Evolutionary conservation across 148 eudicot species (phyloP).

Genomic region (Arctostaphylos glauca): DNA sequence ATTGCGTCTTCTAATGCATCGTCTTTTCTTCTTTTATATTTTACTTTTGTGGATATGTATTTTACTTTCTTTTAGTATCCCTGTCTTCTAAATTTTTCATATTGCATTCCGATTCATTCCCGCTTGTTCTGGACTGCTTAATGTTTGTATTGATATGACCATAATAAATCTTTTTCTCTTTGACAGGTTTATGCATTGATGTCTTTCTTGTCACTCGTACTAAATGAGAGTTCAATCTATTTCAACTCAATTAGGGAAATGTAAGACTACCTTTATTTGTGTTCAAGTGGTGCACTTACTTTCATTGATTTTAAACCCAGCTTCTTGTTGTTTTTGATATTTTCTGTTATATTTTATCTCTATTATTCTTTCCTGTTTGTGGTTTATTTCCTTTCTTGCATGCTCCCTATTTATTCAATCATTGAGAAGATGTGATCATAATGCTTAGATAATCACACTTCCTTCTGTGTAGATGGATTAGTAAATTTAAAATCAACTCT

Average conservation of each 20-base stretch:
- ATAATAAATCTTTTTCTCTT: not conserved
- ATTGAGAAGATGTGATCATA: not conserved
- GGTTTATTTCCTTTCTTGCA: not conserved
- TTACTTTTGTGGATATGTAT: not conserved
- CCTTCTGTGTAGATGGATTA: not conserved
- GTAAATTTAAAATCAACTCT: no score
- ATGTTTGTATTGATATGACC: not conserved
- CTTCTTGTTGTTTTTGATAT: not conserved
- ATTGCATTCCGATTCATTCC: not conserved
- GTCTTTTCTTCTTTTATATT: not conserved
- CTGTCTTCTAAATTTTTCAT: not conserved
- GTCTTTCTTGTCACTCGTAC: constrained; percentile 78
- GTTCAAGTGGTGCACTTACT: not conserved
- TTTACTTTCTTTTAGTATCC: not conserved
- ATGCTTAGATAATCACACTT: not conserved
- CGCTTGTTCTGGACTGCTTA: not conserved
- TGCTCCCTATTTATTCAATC: not conserved
- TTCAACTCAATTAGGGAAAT: constrained; percentile 90
- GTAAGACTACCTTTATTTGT: constrained; percentile 45
- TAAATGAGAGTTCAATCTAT: constrained; percentile 70
- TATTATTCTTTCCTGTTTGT: not conserved
- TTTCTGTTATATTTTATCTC: not conserved
- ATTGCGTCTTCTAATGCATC: not conserved
- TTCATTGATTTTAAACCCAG: not conserved
- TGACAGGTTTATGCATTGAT: constrained; percentile 84